Evolutionary conservation across 2,329 filamentous ascomycete species (phyloP).

Genomic region (Penicillium sp.): DNA sequence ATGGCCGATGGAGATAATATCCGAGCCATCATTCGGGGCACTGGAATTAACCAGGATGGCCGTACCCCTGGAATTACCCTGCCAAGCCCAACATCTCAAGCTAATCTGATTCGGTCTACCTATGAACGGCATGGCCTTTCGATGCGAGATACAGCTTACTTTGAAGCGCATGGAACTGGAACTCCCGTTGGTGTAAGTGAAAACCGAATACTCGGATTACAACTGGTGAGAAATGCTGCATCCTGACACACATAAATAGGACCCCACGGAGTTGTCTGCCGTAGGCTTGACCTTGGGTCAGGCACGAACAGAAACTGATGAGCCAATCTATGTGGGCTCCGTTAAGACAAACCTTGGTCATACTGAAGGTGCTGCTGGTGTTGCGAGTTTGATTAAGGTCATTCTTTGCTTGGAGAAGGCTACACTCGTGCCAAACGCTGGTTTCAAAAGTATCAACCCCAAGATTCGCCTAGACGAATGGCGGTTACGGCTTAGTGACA

Average conservation of each 20-base stretch:
- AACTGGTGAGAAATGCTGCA: not conserved
- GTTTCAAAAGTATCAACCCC: constrained; percentile 48
- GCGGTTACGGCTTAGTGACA: constrained; percentile 19
- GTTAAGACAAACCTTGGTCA: constrained; percentile 49
- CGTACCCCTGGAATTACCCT: constrained; percentile 45
- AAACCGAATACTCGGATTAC: not conserved
- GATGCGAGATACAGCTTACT: constrained; percentile 29
- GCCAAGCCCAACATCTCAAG: constrained; percentile 43
- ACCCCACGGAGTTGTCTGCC: constrained; percentile 22
- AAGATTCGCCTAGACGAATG: constrained; percentile 38
- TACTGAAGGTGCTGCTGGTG: constrained; percentile 55
- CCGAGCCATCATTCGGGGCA: constrained; percentile 28
- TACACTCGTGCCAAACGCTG: constrained; percentile 50
- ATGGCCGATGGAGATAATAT: constrained; percentile 49
- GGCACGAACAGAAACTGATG: constrained; percentile 13
- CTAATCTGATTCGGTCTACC: constrained; percentile 37
- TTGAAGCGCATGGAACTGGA: constrained; percentile 49
- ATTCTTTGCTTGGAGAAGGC: constrained; percentile 48
- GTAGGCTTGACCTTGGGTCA: constrained; percentile 22
- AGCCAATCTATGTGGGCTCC: constrained; percentile 32
- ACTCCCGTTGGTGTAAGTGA: constrained; percentile 36
- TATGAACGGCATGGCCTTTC: constrained; percentile 34
- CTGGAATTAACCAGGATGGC: constrained; percentile 38
- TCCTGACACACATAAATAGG: constrained; percentile 7
- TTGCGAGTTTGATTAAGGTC: constrained; percentile 55